Evolutionary conservation across 495 filamentous ascomycete species (phyloP).

Genomic region (Penicillium bovifimosum): DNA sequence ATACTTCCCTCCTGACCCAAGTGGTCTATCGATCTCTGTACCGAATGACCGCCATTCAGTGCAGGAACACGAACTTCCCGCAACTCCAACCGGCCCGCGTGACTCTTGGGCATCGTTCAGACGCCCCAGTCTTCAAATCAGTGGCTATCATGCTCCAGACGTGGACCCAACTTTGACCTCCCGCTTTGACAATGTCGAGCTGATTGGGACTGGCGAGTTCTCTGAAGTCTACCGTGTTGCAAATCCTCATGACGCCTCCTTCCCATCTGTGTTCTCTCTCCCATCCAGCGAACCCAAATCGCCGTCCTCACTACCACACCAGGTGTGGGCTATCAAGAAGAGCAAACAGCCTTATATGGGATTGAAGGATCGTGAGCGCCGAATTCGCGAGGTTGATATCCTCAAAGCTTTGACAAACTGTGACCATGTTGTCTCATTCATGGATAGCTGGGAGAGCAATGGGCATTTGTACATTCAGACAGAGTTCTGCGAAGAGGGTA

Average conservation of each 20-base stretch:
- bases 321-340: conserved; percentile 91
- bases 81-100: conserved; percentile 72
- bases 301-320: conserved; percentile 39
- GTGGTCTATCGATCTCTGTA: conserved; percentile 69
- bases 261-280: conserved; percentile 43
- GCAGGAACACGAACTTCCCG: conserved; percentile 53
- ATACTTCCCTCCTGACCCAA: conserved; percentile 74
- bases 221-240: conserved; percentile 84
- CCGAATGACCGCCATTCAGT: conserved; percentile 40
- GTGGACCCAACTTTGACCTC: conserved; percentile 62
- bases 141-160: conserved; percentile 54
- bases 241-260: conserved; percentile 37
- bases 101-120: conserved; percentile 52
- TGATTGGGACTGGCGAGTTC: conserved; percentile 84
- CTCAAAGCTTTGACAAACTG: conserved; percentile 64
- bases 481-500: conserved; percentile 91
- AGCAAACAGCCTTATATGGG: conserved; percentile 72
- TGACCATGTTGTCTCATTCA: conserved; percentile 76
- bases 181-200: conserved; percentile 70
- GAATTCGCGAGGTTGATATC: conserved; percentile 73
- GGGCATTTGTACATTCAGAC: conserved; percentile 90
- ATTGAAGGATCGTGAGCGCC: conserved; percentile 64
- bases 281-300: conserved; percentile 33
- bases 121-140: conserved; percentile 48
- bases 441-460: conserved; percentile 80